These are phyloP conservation scores for Meyerozyma carpophila DNA, from an alignment of 1,139 yeast species.

Conservation along the genomic window DNA sequence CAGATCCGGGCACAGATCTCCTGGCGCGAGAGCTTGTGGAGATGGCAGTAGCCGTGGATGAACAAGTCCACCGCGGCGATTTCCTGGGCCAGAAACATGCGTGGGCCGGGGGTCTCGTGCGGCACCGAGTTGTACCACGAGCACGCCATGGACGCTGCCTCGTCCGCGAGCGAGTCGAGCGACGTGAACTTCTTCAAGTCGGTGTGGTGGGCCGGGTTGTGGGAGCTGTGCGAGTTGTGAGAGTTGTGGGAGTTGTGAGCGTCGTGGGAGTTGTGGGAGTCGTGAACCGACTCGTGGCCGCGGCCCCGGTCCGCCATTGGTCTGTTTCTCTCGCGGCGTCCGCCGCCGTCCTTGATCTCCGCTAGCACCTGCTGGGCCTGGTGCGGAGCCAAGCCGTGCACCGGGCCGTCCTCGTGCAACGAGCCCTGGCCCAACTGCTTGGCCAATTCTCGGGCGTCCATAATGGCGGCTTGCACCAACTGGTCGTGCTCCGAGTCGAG, in stretches of 20 bases:
- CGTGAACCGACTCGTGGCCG: too few relatives aligned
- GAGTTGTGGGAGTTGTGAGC: too few relatives aligned
- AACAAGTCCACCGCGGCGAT: conserved; percentile 66
- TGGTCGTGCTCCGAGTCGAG: conserved; percentile 48
- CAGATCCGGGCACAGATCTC: conserved; percentile 81
- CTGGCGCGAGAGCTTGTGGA: conserved; percentile 55
- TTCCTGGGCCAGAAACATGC: conserved; percentile 59
- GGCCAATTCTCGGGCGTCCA: conserved; percentile 61
- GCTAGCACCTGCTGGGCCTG: conserved; percentile 15
- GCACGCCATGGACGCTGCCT: conserved; percentile 31
- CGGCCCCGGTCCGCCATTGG: not conserved
- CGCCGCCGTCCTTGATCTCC: conserved; percentile 7
- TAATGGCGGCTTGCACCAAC: conserved; percentile 61
- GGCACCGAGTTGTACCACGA: conserved; percentile 33
- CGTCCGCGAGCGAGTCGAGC: conserved; percentile 31
- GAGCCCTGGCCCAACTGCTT: conserved; percentile 32
- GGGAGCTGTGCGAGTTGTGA: too few relatives aligned
- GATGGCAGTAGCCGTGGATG: conserved; percentile 60
- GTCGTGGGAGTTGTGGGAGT: too few relatives aligned
- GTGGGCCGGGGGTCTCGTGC: conserved; percentile 29
- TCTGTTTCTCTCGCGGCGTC: not conserved
- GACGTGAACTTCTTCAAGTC: conserved; percentile 25
- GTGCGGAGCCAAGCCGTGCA: conserved; percentile 10
- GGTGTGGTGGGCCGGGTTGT: conserved; percentile 3
- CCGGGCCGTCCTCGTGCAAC: conserved; percentile 9